Evolutionary conservation across 495 filamentous ascomycete genomes (phyloP).

Genomic region (Aspergillus carlsbadensis): DNA sequence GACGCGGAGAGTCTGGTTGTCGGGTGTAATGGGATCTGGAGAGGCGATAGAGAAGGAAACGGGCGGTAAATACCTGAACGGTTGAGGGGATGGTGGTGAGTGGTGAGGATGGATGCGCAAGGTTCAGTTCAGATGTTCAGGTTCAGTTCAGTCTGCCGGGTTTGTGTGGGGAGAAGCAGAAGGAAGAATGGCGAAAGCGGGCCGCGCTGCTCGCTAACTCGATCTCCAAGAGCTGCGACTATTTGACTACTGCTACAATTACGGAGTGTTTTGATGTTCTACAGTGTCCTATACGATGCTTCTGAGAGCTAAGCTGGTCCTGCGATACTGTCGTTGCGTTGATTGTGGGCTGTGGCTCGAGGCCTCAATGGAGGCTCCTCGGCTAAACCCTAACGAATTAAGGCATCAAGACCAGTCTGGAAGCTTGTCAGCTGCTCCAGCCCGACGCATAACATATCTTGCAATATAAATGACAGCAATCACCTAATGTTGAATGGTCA

Average conservation of each 20-base stretch:
- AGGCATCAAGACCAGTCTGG: not conserved
- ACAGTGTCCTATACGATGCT: not conserved
- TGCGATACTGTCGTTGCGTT: not conserved
- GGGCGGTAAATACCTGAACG: constrained; percentile 8
- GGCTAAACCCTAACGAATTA: constrained; percentile 47
- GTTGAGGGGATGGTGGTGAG: constrained; percentile 10
- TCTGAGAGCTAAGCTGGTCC: not conserved
- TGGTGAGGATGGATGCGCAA: constrained; percentile 26
- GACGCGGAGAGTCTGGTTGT: not conserved
- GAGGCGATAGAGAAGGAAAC: not conserved
- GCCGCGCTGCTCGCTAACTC: constrained; percentile 15
- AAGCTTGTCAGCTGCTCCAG: not conserved
- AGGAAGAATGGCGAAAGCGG: constrained; percentile 17
- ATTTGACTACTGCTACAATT: not conserved
- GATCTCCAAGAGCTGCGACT: not conserved
- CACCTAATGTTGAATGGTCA: no score
- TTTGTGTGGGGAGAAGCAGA: constrained; percentile 22
- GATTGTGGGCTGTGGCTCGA: constrained; percentile 21
- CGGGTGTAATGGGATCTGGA: not conserved
- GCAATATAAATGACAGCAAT: not conserved
- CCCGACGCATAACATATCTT: not conserved
- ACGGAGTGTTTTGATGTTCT: not conserved
- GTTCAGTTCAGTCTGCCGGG: constrained; percentile 6
- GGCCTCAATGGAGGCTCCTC: constrained; percentile 30
- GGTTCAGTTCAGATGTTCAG: constrained; percentile 4